Base-by-base conservation (phyloP, 2,329 filamentous ascomycete species). In the Cordyceps fumosorosea region DNA sequence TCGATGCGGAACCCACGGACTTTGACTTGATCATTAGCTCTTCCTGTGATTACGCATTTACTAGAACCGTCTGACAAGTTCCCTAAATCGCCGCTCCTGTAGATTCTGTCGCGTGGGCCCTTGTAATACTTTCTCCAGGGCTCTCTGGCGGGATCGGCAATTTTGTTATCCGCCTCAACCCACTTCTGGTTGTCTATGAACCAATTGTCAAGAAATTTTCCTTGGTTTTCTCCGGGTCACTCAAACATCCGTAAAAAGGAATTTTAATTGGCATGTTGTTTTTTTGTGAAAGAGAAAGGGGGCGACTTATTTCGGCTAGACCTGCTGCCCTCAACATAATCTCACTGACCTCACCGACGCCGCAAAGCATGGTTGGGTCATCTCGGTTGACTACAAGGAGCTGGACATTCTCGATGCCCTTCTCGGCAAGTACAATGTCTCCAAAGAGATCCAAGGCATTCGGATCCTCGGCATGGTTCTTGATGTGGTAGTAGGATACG, bases 1-100 rank as follows among this genome's bases (percentile, higher is more conserved):
- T 99, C 95, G 67, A 99, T 96, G 64, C 93, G 84, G 81, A 97
- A 98, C 1, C 93, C 93, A 64, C 95, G 89, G 66, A 98, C 48
- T 24, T 98, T 99, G 78, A 97, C 90, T 72, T 98, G 93, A 67
- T 89, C 84, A 70, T 98, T 93, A 26, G 86, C 87, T 63, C 95
- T 83, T 24, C 93, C 93, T 11, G 89, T 7, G 5, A 40, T 88
- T 32, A 70, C 87, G 90, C 69, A 89, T 4, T 32, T 32, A 8
- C 29, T 89, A 12, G 91, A 88, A 66, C 88, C 87, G 42, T 90
- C 91, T 8, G 76, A 74, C 85, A 90, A 93, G 62, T 86, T 80
- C 3, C 93, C 93, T 3, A 99, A 78, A 72, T 98, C 93, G 29
- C 93, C 95, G 45, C 88, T 95, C 22, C 90, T 79, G 75, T 99